Evolutionary conservation across 148 eudicot species (phyloP).

Genomic region (Fagopyrum homotropicum): DNA sequence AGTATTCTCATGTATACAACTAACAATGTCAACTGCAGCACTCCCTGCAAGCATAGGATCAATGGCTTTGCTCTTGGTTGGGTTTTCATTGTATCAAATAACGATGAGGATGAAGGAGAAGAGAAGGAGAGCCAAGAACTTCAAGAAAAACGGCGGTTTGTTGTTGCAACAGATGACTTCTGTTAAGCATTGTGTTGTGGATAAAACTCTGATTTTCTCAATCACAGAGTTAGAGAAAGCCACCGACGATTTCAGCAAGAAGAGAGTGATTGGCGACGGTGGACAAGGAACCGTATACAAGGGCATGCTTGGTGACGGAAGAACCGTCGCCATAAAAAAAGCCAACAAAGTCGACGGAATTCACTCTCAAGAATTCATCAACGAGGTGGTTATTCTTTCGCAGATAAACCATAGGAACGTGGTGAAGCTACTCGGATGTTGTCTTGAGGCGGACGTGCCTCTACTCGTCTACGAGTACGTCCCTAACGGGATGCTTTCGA

Average conservation of each 20-base stretch:
- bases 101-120: not conserved
- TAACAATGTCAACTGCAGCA: not conserved
- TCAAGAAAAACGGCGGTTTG: slow-evolving; percentile 12
- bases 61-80: not conserved
- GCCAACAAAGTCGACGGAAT: slow-evolving; percentile 8
- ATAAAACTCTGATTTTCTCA: slow-evolving; percentile 5
- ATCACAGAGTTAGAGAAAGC: not conserved
- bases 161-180: slow-evolving; percentile 9
- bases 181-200: not conserved
- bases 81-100: not conserved
- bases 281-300: slow-evolving; percentile 15
- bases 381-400: slow-evolving; percentile 10
- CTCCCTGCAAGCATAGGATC: not conserved
- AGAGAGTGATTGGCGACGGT: slow-evolving; percentile 10
- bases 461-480: slow-evolving; percentile 11
- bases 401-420: slow-evolving; percentile 3
- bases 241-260: slow-evolving; percentile 4
- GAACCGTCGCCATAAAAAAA: slow-evolving; percentile 14
- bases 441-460: slow-evolving; percentile 13
- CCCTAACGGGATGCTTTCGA: not conserved
- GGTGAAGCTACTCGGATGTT: slow-evolving; percentile 5
- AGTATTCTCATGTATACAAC: too few relatives aligned
- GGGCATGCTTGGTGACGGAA: slow-evolving; percentile 9
- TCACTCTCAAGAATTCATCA: slow-evolving; percentile 10
- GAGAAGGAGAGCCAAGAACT: not conserved